phyloP scores from a whole-genome alignment of 306 rosid genomes.

The Ceratonia siliqua region DNA sequence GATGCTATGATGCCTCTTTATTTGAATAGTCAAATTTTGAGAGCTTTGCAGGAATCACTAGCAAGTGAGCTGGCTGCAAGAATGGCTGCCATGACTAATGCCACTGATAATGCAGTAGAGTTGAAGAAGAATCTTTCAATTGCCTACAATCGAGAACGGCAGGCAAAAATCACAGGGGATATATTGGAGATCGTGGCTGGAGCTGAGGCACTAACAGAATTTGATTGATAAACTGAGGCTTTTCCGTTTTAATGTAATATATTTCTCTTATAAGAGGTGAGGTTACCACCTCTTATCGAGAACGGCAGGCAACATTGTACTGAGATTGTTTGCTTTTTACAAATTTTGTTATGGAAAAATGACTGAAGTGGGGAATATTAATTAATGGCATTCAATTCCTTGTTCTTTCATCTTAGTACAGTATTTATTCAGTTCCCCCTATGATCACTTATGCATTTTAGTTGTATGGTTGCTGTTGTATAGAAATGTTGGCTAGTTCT shows the following conservation, averaged over 20 bases:
- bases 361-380: conserved; percentile 6
- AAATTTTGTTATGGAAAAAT: neutral
- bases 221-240: conserved; percentile 40
- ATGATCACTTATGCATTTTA: neutral
- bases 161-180: conserved; percentile 78
- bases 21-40: conserved; percentile 71
- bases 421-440: neutral
- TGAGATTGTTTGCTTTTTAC: conserved; percentile 1
- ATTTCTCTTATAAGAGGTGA: neutral
- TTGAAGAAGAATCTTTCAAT: conserved; percentile 58
- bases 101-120: conserved; percentile 75
- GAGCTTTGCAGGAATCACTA: conserved; percentile 74
- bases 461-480: conserved; percentile 10
- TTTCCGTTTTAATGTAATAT: neutral
- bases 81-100: conserved; percentile 80
- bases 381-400: conserved; percentile 18
- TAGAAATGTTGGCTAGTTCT: neutral
- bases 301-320: too few relatives aligned
- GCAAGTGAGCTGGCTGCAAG: conserved; percentile 91
- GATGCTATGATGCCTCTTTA: conserved; percentile 91
- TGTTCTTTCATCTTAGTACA: neutral
- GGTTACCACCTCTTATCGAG: too few relatives aligned
- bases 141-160: conserved; percentile 63
- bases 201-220: conserved; percentile 58
- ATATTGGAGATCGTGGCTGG: conserved; percentile 85